These are phyloP conservation scores for Thalassiosira livingstoniorum DNA, from an alignment of 352 stramenopile species.

Conservation along the genomic window DNA sequence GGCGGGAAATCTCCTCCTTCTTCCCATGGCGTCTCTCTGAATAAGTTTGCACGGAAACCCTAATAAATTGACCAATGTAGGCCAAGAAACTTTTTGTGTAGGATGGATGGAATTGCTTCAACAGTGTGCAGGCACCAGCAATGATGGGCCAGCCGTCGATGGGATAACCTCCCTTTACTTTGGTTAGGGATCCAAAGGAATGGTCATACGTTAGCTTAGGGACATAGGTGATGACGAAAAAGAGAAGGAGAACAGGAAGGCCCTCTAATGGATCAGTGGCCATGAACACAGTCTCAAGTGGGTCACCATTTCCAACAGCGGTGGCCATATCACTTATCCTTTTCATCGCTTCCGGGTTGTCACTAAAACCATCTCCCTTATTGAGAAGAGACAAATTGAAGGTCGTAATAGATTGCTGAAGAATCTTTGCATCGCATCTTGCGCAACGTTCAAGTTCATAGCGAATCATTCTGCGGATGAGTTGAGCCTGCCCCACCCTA, in stretches of 20 bases:
- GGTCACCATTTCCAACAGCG: constrained; percentile 91
- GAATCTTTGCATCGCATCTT: constrained; percentile 90
- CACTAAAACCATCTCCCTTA: constrained; percentile 7
- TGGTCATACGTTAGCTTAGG: constrained; percentile 93
- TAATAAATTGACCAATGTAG: constrained; percentile 93
- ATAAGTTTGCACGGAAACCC: constrained; percentile 77
- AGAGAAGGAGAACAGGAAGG: constrained; percentile 90
- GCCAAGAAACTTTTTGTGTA: constrained; percentile 93
- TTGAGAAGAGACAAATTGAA: constrained; percentile 83
- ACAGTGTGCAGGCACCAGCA: constrained; percentile 90
- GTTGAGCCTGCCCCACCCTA: constrained; percentile 92
- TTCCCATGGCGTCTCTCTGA: constrained; percentile 44
- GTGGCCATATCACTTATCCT: constrained; percentile 91
- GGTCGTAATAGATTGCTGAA: constrained; percentile 90
- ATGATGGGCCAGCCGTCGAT: constrained; percentile 93
- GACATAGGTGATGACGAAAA: constrained; percentile 93
- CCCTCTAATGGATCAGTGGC: constrained; percentile 91
- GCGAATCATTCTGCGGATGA: constrained; percentile 92
- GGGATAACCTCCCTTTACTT: constrained; percentile 89
- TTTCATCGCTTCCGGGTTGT: constrained; percentile 30
- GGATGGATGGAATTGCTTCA: constrained; percentile 95
- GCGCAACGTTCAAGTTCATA: constrained; percentile 91
- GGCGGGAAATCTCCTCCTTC: constrained; percentile 50
- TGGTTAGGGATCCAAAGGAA: constrained; percentile 90
- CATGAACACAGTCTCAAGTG: constrained; percentile 94